Evolutionary conservation across 1,284 basidiomycete genomes (phyloP), one percentile per base, ranked within the genome.

Genomic region (Rhodofomes roseus): DNA sequence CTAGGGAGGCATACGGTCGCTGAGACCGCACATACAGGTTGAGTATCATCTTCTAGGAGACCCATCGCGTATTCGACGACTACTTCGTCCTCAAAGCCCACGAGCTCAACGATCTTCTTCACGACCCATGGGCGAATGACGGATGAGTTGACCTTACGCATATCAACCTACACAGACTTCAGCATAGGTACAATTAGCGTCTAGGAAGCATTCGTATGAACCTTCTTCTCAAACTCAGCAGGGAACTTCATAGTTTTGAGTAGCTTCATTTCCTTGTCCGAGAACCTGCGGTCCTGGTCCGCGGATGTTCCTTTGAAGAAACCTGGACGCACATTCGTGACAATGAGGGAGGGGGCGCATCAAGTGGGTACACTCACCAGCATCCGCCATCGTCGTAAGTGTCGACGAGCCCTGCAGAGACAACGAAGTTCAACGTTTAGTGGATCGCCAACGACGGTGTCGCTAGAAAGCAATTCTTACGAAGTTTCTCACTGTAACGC

Each of bases 41-140:
- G 82, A 25, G 84, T 82, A 53, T 86, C 80, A 67, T 96, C 93
- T 72, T 99, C 96, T 7, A 99, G 77, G 48, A 98, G 81, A 22
- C 93, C 93, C 84, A 93, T 92, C 18, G 94, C 93, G 71, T 97
- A 98, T 73, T 98, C 96, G 27, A 97, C 89, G 31, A 99, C 91
- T 40, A 99, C 90, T 70, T 99, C 96, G 73, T 99, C 96, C 71
- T 99, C 96, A 55, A 98, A 88, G 5, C 95, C 94, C 40, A 96
- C 85, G 23, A 98, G 82, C 66, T 95, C 91, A 4, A 91, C 85
- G 58, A 97, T 87, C 71, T 93, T 93, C 76, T 93, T 93, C 4
- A 93, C 89, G 60, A 98, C 90, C 96, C 96, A 99, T 2, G 95
- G 93, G 58, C 92, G 81, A 70, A 98, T 90, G 65, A 96, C 92